Conservation (phyloP, 2,329 filamentous ascomycete genomes). For the Penicillium expansum region DNA sequence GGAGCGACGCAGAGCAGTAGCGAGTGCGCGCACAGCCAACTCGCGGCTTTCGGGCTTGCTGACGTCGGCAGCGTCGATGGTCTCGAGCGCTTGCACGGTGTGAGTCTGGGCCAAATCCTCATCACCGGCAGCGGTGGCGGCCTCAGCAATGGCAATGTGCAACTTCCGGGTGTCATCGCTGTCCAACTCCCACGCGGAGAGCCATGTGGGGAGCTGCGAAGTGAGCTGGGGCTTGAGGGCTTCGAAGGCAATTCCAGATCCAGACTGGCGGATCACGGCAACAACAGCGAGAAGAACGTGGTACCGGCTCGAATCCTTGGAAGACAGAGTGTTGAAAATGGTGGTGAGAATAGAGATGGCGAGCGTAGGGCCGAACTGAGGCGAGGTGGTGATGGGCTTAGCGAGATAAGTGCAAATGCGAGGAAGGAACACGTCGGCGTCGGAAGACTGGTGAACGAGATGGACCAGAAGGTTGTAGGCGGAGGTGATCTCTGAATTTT, state of each 20-base stretch:
- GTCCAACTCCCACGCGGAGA: constrained; percentile 76
- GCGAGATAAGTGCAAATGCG: constrained; percentile 85
- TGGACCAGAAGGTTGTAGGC: constrained; percentile 97
- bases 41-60: constrained; percentile 55
- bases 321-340: constrained; percentile 88
- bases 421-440: constrained; percentile 80
- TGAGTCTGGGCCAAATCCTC: constrained; percentile 72
- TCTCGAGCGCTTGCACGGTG: constrained; percentile 72
- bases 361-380: constrained; percentile 77
- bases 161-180: constrained; percentile 81
- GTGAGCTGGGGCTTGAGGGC: constrained; percentile 78
- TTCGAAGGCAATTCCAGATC: constrained; percentile 74
- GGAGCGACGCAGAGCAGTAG: constrained; percentile 63
- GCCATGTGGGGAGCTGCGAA: constrained; percentile 73
- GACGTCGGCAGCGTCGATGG: constrained; percentile 62
- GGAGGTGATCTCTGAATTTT: constrained; percentile 73
- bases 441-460: constrained; percentile 81
- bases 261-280: constrained; percentile 71
- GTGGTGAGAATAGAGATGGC: constrained; percentile 89
- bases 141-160: constrained; percentile 77
- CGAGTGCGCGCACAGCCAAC: constrained; percentile 63
- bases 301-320: constrained; percentile 75
- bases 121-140: constrained; percentile 75
- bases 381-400: constrained; percentile 81
- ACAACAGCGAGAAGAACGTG: constrained; percentile 89